Percentiles rank a stretch among this genome's conserved stretches.
Conservation (phyloP, 2,329 filamentous ascomycete species). For the Penicillium brasilianum region DNA sequence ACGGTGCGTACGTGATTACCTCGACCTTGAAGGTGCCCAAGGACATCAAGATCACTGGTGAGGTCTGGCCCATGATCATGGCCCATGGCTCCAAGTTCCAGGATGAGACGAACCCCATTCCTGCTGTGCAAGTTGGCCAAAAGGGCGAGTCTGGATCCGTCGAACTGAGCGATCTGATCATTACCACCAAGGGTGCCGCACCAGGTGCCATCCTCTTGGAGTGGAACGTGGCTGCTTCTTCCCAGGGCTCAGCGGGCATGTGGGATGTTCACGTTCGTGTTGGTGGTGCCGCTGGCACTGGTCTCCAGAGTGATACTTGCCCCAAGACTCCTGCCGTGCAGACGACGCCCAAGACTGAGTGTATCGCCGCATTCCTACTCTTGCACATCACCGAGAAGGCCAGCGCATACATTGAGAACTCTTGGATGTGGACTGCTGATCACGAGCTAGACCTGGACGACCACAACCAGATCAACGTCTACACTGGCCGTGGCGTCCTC, state of each 20-base stretch:
- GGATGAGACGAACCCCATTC: constrained; percentile 74
- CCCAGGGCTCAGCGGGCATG: constrained; percentile 73
- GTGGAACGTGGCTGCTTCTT: constrained; percentile 76
- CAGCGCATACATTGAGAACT: constrained; percentile 83
- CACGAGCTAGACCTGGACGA: constrained; percentile 80
- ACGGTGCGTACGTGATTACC: constrained; percentile 66
- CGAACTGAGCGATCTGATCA: constrained; percentile 86
- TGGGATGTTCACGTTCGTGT: constrained; percentile 98
- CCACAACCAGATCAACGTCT: constrained; percentile 73
- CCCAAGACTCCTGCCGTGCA: constrained; percentile 71
- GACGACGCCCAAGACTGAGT: constrained; percentile 67
- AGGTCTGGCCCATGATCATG: constrained; percentile 90
- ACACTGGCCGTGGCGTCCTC: constrained; percentile 82
- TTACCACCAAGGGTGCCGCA: constrained; percentile 80
- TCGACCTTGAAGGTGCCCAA: constrained; percentile 67
- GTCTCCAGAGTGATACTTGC: constrained; percentile 80
- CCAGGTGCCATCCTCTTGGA: constrained; percentile 89
- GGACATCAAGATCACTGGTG: constrained; percentile 84
- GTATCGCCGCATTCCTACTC: constrained; percentile 73
- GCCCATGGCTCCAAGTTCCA: constrained; percentile 75
- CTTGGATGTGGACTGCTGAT: constrained; percentile 88
- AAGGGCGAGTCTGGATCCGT: constrained; percentile 77
- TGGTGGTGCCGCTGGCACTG: constrained; percentile 81
- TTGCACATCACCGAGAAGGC: constrained; percentile 61
- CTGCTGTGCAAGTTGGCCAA: constrained; percentile 85